Conservation (phyloP, 352 stramenopile species). For the Pythium volutum region DNA sequence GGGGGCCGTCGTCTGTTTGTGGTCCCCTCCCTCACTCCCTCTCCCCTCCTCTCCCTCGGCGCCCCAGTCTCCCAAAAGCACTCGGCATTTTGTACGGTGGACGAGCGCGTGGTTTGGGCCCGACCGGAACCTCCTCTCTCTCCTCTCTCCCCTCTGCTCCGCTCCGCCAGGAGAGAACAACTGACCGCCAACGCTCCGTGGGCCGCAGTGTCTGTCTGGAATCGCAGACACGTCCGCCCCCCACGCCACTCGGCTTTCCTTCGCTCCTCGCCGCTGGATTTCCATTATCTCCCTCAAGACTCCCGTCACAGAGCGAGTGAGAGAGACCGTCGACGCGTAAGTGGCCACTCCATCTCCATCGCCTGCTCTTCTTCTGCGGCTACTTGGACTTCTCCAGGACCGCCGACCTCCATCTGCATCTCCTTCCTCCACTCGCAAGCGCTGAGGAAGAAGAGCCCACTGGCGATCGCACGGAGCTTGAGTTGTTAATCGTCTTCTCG, state of each 20-base stretch:
- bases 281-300: slow-evolving; percentile 1
- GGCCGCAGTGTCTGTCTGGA: slow-evolving; percentile 17
- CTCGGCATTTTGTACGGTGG: slow-evolving; percentile 31
- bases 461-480: background rate
- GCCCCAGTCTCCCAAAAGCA: slow-evolving; percentile 17
- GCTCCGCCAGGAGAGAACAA: background rate
- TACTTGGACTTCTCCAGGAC: slow-evolving; percentile 3
- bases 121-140: slow-evolving; percentile 7
- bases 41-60: slow-evolving; percentile 4
- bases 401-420: background rate
- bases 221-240: slow-evolving; percentile 16
- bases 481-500: slow-evolving; percentile 23
- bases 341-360: slow-evolving; percentile 1
- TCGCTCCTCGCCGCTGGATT: slow-evolving; percentile 22
- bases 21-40: slow-evolving; percentile 3
- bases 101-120: slow-evolving; percentile 5
- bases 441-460: slow-evolving; percentile 12
- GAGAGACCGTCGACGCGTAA: slow-evolving; percentile 18
- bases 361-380: slow-evolving; percentile 12
- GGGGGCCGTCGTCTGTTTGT: slow-evolving; percentile 21
- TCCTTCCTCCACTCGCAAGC: background rate
- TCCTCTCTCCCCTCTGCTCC: slow-evolving; percentile 2
- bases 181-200: background rate
- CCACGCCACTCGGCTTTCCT: slow-evolving; percentile 22
- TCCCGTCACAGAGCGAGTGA: background rate